These are phyloP conservation scores for Niveomyces coronatus DNA, from an alignment of 2,329 filamentous ascomycete genomes.

Conservation along the genomic window DNA sequence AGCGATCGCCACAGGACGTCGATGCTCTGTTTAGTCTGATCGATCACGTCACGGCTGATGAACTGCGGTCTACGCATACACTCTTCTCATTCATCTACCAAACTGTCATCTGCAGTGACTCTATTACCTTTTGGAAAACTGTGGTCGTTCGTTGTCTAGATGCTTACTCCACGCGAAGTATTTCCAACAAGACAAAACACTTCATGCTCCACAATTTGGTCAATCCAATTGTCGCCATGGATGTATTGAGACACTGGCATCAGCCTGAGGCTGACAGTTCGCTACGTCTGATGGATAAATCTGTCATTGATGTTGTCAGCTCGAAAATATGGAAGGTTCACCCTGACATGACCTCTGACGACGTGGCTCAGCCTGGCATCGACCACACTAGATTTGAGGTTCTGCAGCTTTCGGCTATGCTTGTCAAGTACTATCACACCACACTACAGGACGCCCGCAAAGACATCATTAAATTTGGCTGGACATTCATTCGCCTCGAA, in stretches of 20 bases:
- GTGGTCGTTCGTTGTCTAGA: conserved; percentile 81
- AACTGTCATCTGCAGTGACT: conserved; percentile 72
- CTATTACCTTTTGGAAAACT: conserved; percentile 75
- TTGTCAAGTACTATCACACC: conserved; percentile 88
- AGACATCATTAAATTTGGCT: conserved; percentile 98
- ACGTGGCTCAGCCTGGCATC: conserved; percentile 73
- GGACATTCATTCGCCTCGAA: conserved; percentile 97
- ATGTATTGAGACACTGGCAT: conserved; percentile 77
- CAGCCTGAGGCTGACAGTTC: conserved; percentile 42
- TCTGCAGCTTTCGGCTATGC: conserved; percentile 84
- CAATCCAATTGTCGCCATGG: conserved; percentile 94
- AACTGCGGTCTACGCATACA: conserved; percentile 66
- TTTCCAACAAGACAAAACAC: conserved; percentile 81
- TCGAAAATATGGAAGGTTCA: conserved; percentile 91
- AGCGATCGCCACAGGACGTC: conserved; percentile 62
- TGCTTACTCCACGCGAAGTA: conserved; percentile 67
- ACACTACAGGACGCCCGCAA: conserved; percentile 87
- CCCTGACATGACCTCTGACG: conserved; percentile 70
- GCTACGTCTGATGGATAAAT: conserved; percentile 71
- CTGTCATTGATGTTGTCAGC: conserved; percentile 82
- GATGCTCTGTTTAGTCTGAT: conserved; percentile 80
- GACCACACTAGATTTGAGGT: conserved; percentile 96
- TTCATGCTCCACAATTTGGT: conserved; percentile 87
- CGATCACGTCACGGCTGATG: conserved; percentile 71
- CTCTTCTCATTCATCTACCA: conserved; percentile 78